Percentiles rank a stretch among this genome's conserved stretches.
phyloP scores from a whole-genome alignment of 2,329 filamentous ascomycete genomes.

The Herpotrichia juniperi region DNA sequence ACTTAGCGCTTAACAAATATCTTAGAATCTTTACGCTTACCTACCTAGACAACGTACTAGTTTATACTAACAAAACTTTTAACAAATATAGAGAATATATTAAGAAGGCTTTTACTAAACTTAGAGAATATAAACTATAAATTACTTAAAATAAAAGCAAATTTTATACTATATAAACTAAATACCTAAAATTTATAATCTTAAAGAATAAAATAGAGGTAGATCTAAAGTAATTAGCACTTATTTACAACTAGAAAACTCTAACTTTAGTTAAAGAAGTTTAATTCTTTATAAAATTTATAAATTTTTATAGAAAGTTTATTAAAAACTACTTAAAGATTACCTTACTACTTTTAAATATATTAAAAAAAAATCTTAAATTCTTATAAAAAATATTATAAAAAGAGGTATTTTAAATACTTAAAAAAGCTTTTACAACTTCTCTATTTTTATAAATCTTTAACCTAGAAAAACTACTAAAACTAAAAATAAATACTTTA shows the following conservation, averaged over 20 bases:
- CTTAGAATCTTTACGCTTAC: neutral
- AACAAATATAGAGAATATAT: neutral
- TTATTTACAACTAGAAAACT: neutral
- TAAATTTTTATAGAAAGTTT: neutral
- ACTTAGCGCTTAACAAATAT: neutral
- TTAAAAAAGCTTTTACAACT: neutral
- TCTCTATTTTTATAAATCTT: neutral
- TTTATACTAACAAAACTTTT: neutral
- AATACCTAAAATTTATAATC: constrained; percentile 1
- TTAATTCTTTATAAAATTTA: neutral
- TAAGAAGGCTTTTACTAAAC: neutral
- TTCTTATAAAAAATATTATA: neutral
- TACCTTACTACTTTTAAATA: neutral
- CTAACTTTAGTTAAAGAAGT: neutral
- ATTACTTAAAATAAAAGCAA: neutral
- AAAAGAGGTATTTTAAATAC: neutral
- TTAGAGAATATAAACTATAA: neutral
- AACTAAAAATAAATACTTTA: neutral
- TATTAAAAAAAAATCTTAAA: neutral
- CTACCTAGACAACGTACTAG: neutral
- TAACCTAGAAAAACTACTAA: neutral
- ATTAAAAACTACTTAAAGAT: neutral
- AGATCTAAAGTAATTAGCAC: neutral
- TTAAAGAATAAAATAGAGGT: neutral
- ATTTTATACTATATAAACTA: neutral